These are phyloP conservation scores for Emmonsia crescens DNA, from an alignment of 2,329 filamentous ascomycete species.

Conservation along the genomic window DNA sequence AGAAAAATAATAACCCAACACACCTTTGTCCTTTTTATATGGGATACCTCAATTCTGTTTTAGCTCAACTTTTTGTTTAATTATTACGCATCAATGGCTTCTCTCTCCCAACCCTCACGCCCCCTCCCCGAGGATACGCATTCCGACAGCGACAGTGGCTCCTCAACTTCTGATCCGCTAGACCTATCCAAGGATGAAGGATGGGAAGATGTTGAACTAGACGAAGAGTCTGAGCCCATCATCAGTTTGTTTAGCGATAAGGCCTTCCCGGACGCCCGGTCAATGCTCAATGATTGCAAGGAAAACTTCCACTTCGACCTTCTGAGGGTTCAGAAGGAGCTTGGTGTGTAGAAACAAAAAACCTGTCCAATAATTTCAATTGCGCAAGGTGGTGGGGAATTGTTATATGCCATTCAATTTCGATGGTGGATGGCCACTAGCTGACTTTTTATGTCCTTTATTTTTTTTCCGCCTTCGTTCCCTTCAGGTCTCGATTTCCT, in stretches of 20 bases:
- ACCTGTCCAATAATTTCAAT: background rate
- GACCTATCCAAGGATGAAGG: conserved; percentile 42
- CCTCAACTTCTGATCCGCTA: conserved; percentile 20
- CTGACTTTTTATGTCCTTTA: conserved; percentile 13
- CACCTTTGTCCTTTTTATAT: background rate
- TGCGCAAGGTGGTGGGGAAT: conserved; percentile 5
- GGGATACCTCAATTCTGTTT: background rate
- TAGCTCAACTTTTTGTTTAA: conserved; percentile 6
- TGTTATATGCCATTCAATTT: conserved; percentile 5
- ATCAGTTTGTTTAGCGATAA: conserved; percentile 58
- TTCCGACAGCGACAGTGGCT: conserved; percentile 14
- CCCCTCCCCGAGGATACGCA: conserved; percentile 6
- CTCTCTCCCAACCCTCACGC: background rate
- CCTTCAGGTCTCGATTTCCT: conserved; percentile 56
- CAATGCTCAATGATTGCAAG: conserved; percentile 60
- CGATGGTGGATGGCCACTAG: conserved; percentile 14
- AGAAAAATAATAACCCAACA: background rate
- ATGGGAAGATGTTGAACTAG: conserved; percentile 51
- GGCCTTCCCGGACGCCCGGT: conserved; percentile 51
- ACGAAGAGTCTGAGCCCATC: conserved; percentile 52
- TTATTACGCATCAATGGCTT: background rate
- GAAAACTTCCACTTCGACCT: conserved; percentile 59
- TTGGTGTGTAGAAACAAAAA: conserved; percentile 31
- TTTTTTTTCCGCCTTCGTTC: conserved; percentile 14
- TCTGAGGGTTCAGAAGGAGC: conserved; percentile 43